Base-by-base conservation (phyloP, 495 filamentous ascomycete species). In the Podospora sp. region DNA sequence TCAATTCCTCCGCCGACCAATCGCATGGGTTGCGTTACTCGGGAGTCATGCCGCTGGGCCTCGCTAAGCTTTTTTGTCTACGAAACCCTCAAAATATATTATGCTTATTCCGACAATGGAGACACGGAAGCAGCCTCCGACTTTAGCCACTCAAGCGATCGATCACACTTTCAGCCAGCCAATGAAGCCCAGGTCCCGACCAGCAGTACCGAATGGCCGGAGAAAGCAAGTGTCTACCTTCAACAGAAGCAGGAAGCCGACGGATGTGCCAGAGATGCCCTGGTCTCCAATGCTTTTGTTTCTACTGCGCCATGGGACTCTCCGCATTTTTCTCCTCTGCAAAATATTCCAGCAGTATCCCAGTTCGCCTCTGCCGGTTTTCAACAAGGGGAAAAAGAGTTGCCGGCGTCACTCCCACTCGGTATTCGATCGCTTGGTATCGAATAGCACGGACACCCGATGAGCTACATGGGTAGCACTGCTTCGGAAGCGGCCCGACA, bases 31-130 rank as follows among this genome's bases (percentile, higher is more conserved):
- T 14, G 16, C 12, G 11, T 46, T 11, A 46, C 5, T 25, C 51
- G 51, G 51, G 24, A 6, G 20, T 55, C 51, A 25, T 55, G 51
- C 51, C 4, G 14, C n/a, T 55, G 51, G 51, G 11, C 20, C 51
- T 55, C 51, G 51, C 51, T 55, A 22, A 55, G 51, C 51, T 55
- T 3, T 55, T 22, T 55, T 22, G 40, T 55, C 20, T 21, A 55
- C 51, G 51, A 55, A 25, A 14, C 40, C 2, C 40, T 46, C 16
- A 18, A 46, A 46, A 46, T 46, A 46, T 14, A 46, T 46, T 46
- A 55, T 55, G 51, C 51, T 21, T 55, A 55, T 55, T 55, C 20
- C 20, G 2, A 25, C 9, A 6, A 6, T 55, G 51, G 11, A 6
- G 2, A 21, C n/a, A 3, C 51, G 51, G 51, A 55, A n/a, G 51